These are phyloP conservation scores for Trichoderma guizhouense DNA, from an alignment of 2,329 filamentous ascomycete species.

Conservation along the genomic window DNA sequence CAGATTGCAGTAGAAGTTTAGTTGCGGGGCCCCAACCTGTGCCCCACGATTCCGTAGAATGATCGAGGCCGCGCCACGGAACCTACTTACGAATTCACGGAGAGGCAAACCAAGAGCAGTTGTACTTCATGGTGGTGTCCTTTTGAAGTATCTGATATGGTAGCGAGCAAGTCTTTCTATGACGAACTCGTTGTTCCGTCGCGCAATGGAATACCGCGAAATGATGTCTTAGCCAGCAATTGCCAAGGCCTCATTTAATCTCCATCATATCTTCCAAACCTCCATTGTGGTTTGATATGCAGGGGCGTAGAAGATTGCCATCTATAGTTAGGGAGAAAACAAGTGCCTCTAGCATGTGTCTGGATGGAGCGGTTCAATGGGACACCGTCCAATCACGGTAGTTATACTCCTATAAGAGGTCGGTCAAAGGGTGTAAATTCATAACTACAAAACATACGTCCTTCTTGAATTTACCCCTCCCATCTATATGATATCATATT, in stretches of 20 bases:
- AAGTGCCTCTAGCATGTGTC: not conserved
- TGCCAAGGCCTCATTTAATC: not conserved
- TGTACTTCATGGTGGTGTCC: not conserved
- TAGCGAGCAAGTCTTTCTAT: not conserved
- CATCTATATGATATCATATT: not conserved
- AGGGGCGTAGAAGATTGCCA: too few species aligned
- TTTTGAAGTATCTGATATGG: not conserved
- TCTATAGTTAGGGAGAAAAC: too few species aligned
- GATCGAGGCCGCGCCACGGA: not conserved
- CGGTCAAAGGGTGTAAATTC: too few species aligned
- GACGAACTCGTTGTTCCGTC: not conserved
- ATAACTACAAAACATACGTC: too few species aligned
- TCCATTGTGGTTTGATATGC: too few species aligned
- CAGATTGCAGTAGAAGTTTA: not conserved
- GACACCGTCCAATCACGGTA: not conserved
- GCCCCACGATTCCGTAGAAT: not conserved
- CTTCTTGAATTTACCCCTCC: not conserved
- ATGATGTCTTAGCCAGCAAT: not conserved
- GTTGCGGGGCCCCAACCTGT: not conserved
- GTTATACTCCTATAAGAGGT: too few species aligned
- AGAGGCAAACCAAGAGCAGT: not conserved
- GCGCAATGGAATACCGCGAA: not conserved
- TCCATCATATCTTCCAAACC: not conserved
- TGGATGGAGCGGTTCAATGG: not conserved
- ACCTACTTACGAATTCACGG: not conserved